Conservation (phyloP, 2,329 filamentous ascomycete species). For the Apiospora hydei region DNA sequence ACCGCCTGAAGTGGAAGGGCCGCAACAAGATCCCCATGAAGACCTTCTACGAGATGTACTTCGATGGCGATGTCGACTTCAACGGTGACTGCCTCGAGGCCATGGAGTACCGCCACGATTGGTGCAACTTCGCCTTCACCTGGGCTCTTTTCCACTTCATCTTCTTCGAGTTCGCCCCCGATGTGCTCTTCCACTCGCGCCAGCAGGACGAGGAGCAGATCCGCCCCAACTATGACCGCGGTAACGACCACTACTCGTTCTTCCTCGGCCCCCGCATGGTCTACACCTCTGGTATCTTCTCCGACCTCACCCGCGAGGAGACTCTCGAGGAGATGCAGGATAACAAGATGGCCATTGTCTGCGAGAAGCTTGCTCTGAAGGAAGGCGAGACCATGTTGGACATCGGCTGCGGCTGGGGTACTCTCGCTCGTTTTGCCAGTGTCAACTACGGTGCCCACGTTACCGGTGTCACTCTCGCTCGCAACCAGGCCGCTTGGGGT, state of each 20-base stretch:
- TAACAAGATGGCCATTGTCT: conserved; percentile 92
- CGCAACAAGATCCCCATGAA: conserved; percentile 84
- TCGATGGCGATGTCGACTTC: conserved; percentile 92
- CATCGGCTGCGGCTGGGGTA: conserved; percentile 96
- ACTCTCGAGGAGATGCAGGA: conserved; percentile 92
- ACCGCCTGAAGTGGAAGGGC: conserved; percentile 71
- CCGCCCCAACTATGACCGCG: conserved; percentile 92
- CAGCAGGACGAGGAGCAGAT: conserved; percentile 97
- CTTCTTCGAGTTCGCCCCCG: conserved; percentile 84
- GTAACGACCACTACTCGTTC: conserved; percentile 96
- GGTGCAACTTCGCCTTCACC: conserved; percentile 95
- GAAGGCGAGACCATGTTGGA: conserved; percentile 84
- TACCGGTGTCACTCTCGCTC: conserved; percentile 88
- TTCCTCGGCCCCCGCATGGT: conserved; percentile 98
- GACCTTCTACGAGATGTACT: conserved; percentile 98
- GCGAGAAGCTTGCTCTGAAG: conserved; percentile 88
- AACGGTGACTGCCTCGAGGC: conserved; percentile 91
- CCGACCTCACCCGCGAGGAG: conserved; percentile 84
- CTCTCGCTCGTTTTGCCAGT: conserved; percentile 86
- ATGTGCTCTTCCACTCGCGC: conserved; percentile 90
- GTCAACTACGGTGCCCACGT: conserved; percentile 85
- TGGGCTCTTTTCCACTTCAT: conserved; percentile 86
- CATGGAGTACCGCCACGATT: conserved; percentile 95
- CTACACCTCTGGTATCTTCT: conserved; percentile 92
- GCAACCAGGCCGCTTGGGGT: conserved; percentile 94